phyloP scores from a whole-genome alignment of 2,329 filamentous ascomycete genomes.

The Aspergillus niger region DNA sequence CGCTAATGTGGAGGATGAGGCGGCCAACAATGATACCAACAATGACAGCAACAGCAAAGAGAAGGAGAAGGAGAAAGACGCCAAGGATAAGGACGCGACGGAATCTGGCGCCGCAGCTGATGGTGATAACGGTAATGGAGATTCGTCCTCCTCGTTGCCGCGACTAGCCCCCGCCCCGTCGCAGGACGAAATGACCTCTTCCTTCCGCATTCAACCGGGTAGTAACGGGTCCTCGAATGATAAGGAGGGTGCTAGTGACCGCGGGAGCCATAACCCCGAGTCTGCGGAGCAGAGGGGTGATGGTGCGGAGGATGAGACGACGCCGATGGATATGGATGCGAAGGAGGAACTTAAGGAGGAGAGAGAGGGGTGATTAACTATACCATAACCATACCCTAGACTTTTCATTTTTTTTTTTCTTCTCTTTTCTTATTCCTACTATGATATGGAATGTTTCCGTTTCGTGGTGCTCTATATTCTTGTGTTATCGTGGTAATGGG shows the following conservation, averaged over 20 bases:
- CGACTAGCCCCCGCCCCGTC: slow-evolving; percentile 38
- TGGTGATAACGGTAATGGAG: neutral
- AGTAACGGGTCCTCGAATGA: slow-evolving; percentile 26
- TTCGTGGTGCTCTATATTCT: neutral
- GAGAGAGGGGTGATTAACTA: slow-evolving; percentile 18
- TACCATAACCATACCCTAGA: neutral
- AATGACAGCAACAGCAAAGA: neutral
- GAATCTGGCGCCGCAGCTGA: neutral
- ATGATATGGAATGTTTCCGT: neutral
- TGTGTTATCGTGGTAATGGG: neutral
- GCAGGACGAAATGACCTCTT: slow-evolving; percentile 41
- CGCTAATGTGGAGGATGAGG: slow-evolving; percentile 30
- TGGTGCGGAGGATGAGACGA: slow-evolving; percentile 29
- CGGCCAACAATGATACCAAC: neutral
- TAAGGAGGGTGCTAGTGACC: slow-evolving; percentile 19
- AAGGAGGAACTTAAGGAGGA: slow-evolving; percentile 31
- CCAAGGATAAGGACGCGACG: neutral
- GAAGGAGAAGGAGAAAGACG: neutral
- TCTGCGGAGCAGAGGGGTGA: slow-evolving; percentile 17
- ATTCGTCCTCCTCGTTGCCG: slow-evolving; percentile 31
- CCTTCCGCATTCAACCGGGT: slow-evolving; percentile 38
- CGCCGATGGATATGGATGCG: slow-evolving; percentile 43
- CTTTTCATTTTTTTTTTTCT: slow-evolving; percentile 3
- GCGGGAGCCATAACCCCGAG: slow-evolving; percentile 20
- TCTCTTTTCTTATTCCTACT: slow-evolving; percentile 8